These are phyloP conservation scores for Trichophyton mentagrophytes DNA, from an alignment of 2,329 filamentous ascomycete genomes.

Conservation along the genomic window DNA sequence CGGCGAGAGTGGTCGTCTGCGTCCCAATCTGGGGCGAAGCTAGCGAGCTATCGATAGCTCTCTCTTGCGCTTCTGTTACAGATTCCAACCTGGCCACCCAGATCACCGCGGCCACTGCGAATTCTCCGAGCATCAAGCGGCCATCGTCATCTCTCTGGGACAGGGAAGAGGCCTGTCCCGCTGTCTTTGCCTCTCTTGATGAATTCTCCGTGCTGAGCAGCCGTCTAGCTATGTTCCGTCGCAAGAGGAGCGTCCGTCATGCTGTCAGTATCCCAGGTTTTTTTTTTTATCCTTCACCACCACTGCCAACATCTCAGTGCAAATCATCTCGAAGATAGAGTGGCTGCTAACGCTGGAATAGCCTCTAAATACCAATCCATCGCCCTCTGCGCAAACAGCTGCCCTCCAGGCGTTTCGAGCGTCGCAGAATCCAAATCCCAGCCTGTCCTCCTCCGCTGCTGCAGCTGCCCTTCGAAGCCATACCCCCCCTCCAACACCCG, in stretches of 20 bases:
- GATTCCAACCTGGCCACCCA: background rate
- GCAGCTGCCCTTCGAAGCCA: conserved; percentile 74
- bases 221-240: conserved; percentile 26
- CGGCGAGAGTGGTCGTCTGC: background rate
- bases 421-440: conserved; percentile 50
- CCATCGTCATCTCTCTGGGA: background rate
- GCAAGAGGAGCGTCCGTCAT: conserved; percentile 33
- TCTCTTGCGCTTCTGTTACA: background rate
- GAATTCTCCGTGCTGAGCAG: background rate
- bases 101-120: background rate
- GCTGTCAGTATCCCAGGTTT: conserved; percentile 22
- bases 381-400: conserved; percentile 63
- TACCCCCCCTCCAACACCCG: conserved; percentile 63
- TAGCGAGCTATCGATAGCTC: conserved; percentile 1
- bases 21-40: background rate
- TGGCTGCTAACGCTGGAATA: conserved; percentile 24
- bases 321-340: too few relatives aligned
- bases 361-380: conserved; percentile 52
- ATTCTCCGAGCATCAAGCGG: background rate
- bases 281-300: background rate
- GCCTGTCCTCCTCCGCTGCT: conserved; percentile 61
- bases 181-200: background rate
- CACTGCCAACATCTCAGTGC: too few relatives aligned
- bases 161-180: background rate
- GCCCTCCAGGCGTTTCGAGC: conserved; percentile 70